phyloP scores from a whole-genome alignment of 345 rosid species.

The Melastoma malabathricum region DNA sequence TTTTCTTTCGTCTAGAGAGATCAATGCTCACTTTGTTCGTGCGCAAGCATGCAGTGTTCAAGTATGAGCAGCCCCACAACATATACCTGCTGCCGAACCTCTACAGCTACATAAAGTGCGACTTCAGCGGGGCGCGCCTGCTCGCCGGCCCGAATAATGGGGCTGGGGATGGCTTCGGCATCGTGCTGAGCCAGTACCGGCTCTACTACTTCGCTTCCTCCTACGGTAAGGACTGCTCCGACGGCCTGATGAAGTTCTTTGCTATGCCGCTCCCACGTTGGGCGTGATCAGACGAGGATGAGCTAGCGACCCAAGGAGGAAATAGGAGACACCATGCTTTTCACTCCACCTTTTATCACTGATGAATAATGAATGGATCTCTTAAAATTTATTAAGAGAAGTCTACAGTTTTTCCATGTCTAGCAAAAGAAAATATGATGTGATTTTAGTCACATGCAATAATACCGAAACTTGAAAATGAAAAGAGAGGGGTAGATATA shows the following conservation, averaged over 20 bases:
- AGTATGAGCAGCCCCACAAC: conserved; percentile 11
- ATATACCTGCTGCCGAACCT: conserved; percentile 15
- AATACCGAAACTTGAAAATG: no score
- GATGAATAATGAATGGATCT: no score
- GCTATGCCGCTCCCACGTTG: conserved; percentile 9
- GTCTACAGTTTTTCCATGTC: no score
- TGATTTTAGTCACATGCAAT: no score
- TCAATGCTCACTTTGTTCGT: not conserved
- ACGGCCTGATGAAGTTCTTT: conserved; percentile 15
- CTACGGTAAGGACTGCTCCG: conserved; percentile 6
- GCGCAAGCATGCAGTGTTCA: conserved; percentile 10
- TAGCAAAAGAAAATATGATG: no score
- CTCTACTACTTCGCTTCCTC: conserved; percentile 15
- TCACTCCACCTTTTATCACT: no score
- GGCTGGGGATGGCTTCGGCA: conserved; percentile 7
- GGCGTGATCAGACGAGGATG: not conserved
- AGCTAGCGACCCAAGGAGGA: no score
- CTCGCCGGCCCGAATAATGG: conserved; percentile 11
- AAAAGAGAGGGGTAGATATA: no score
- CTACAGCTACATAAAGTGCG: conserved; percentile 10
- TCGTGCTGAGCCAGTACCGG: conserved; percentile 10
- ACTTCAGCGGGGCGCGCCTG: conserved; percentile 10
- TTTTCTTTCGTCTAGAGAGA: not conserved
- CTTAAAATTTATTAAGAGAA: no score
- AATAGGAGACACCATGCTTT: no score